Percentiles rank a stretch among this genome's conserved stretches.
phyloP scores from a whole-genome alignment of 129 eudicot species.

The Lactuca saligna region DNA sequence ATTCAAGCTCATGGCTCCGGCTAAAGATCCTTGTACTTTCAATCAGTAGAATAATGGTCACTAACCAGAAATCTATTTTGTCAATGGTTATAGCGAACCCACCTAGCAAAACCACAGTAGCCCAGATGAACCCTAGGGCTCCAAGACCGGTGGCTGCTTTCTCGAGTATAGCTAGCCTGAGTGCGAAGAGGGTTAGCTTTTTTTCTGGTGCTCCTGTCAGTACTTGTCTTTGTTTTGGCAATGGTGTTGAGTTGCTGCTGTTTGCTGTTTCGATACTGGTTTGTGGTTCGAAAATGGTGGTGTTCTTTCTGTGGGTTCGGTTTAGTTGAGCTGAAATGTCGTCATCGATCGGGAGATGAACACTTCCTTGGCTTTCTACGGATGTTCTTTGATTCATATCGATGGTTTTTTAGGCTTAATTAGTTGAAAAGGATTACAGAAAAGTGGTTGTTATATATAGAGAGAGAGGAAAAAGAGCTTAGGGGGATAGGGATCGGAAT shows the following conservation, averaged over 20 bases:
- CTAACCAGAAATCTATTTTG: constrained; percentile 75
- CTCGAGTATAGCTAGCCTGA: constrained; percentile 79
- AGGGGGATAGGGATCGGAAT: constrained; percentile 8
- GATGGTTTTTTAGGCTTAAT: constrained; percentile 2
- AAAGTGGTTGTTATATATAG: neutral
- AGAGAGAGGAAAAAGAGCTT: constrained; percentile 29
- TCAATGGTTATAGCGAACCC: constrained; percentile 84
- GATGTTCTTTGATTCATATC: constrained; percentile 50
- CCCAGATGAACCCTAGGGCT: constrained; percentile 94
- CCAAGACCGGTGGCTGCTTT: constrained; percentile 87
- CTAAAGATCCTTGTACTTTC: constrained; percentile 86
- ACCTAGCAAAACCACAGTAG: constrained; percentile 88
- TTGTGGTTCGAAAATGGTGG: constrained; percentile 69
- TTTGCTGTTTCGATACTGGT: constrained; percentile 46
- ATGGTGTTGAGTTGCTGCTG: constrained; percentile 40
- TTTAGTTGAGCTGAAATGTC: constrained; percentile 39
- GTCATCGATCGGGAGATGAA: constrained; percentile 52
- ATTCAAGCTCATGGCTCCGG: constrained; percentile 93
- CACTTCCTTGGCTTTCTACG: constrained; percentile 45
- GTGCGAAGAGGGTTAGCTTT: constrained; percentile 82
- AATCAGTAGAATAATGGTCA: constrained; percentile 62
- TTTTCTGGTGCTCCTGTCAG: constrained; percentile 63
- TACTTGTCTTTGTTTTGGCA: constrained; percentile 13
- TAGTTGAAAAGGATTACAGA: neutral
- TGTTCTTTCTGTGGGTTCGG: constrained; percentile 25